Evolutionary conservation across 192 early-diverging fungal genomes (phyloP).

Genomic region (Coemansia sp.): DNA sequence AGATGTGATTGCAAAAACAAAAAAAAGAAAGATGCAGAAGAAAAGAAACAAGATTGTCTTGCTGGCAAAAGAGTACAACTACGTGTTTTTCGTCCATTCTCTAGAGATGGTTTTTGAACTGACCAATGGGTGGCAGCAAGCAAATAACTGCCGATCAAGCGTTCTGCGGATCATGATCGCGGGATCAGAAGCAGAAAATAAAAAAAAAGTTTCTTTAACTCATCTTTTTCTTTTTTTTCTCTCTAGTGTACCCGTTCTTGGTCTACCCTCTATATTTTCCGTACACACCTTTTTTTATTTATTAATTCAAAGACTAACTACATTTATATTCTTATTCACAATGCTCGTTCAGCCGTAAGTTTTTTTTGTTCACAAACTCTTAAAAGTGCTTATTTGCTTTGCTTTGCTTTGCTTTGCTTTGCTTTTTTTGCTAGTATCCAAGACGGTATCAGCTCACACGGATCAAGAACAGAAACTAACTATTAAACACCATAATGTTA

Average conservation of each 20-base stretch:
- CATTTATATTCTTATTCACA: neutral
- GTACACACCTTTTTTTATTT: neutral
- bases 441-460: neutral
- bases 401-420: too few species aligned
- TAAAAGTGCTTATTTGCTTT: too few species aligned
- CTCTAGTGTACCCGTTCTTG: too few species aligned
- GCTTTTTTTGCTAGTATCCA: too few species aligned
- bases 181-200: neutral
- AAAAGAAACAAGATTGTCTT: neutral
- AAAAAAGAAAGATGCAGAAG: neutral
- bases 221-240: neutral
- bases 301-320: neutral
- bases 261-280: too few species aligned
- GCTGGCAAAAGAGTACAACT: neutral
- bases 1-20: too few species aligned
- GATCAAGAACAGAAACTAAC: neutral
- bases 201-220: neutral
- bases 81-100: neutral
- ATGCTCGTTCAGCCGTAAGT: conserved; percentile 29
- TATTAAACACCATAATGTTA: neutral
- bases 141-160: conserved; percentile 3
- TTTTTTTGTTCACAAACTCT: too few species aligned
- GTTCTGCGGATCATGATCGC: neutral
- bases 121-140: conserved; percentile 13
- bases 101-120: neutral